Evolutionary conservation across 371 early-diverging fungal genomes (phyloP), one percentile per base, ranked within the genome.

Genomic region (Lichtheimia ornata): DNA sequence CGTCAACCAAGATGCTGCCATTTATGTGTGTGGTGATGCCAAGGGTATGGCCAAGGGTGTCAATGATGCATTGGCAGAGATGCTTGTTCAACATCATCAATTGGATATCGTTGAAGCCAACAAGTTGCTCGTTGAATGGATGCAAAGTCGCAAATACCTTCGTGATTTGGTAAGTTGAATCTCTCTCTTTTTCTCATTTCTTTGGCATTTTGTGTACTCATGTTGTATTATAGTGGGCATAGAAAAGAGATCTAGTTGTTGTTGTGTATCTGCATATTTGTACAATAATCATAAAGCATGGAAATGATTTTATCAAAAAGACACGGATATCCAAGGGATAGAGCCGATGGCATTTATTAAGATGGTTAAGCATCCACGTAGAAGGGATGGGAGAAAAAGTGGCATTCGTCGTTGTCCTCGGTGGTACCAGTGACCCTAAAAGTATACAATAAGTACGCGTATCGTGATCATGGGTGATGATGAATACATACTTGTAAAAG

Each of bases 11-110:
- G 81, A 83, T 28, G 92, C 89, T 0, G 64, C 72, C 15, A 77
- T 96, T 40, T 97, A 87, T 75, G 88, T 97, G 6, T 97, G 95
- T 78, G 96, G 92, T 57, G 91, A 91, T 73, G 91, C 94, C 14
- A 85, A 87, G 69, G 91, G 91, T 20, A 97, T 95, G 96, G 95
- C 93, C 18, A 89, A 87, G 64, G 91, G 85, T 22, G 94, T 97
- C 20, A 86, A 95, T 55, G 85, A 85, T 49, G 85, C 89, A 12
- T 69, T 97, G 47, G 84, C 78, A 0, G 86, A 88, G 11, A 83
- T 95, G 47, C 53, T 93, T 2, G 72, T 72, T 15, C 74, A 84
- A 30, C 66, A 86, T 61, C 74, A 83, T 22, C 59, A 70, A 3
- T 55, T 74, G 11, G 83, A 83, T 49, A 65, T 69, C 35, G 45